phyloP scores from a whole-genome alignment of 2,329 filamentous ascomycete species.

The Juglanconis sp. region DNA sequence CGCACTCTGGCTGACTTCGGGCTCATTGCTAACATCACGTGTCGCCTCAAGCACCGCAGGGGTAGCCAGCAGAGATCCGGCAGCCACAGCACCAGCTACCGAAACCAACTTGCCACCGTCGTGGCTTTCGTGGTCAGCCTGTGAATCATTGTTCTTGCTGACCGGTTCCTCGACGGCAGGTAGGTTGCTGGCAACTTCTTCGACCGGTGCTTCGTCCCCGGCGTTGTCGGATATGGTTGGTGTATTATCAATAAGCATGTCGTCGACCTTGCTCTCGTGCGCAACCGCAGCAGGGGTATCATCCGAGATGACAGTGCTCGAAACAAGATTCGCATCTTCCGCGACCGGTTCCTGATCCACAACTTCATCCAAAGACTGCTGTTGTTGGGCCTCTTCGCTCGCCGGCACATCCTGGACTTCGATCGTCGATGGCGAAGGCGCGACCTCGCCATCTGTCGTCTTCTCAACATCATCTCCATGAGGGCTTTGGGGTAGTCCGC shows the following conservation, averaged over 20 bases:
- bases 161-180: background rate
- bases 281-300: background rate
- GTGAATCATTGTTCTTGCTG: background rate
- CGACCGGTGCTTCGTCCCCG: background rate
- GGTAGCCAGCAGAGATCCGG: constrained; percentile 5
- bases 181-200: background rate
- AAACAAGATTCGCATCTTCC: background rate
- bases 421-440: constrained; percentile 2
- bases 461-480: constrained; percentile 6
- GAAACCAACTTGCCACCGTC: background rate
- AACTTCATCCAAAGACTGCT: background rate
- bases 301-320: background rate
- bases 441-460: constrained; percentile 5
- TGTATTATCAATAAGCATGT: constrained; percentile 2
- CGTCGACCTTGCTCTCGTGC: background rate
- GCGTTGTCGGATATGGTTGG: constrained; percentile 1
- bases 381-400: background rate
- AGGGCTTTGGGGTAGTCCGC: background rate
- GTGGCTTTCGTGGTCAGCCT: background rate
- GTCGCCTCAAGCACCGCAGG: background rate
- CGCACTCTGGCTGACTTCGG: constrained; percentile 1
- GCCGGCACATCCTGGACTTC: background rate
- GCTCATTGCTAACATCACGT: background rate
- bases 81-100: background rate
- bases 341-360: background rate